A percentile compares a stretch with the other conserved stretches of the same genome.
phyloP scores from a whole-genome alignment of 2,329 filamentous ascomycete genomes.

The Clarireedia hainanense region DNA sequence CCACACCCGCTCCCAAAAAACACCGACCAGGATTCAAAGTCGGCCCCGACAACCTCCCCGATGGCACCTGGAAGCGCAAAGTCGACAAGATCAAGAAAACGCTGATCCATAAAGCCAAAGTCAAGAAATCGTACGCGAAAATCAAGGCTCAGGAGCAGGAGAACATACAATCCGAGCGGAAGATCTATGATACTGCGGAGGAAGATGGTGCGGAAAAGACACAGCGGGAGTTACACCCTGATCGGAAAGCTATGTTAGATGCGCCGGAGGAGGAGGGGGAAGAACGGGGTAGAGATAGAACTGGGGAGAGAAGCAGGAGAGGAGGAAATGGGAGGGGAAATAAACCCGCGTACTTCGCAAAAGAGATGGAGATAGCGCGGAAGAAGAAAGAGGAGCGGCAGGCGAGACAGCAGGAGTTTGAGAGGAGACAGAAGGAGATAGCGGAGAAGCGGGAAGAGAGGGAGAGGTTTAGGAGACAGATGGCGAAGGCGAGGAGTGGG shows the following conservation, averaged over 20 bases:
- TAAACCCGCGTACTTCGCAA: slow-evolving; percentile 31
- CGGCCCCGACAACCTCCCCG: slow-evolving; percentile 82
- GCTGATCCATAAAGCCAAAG: slow-evolving; percentile 84
- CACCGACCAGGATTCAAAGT: slow-evolving; percentile 69
- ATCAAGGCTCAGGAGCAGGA: slow-evolving; percentile 51
- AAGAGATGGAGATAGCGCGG: slow-evolving; percentile 33
- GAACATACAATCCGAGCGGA: background rate
- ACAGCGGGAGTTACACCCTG: slow-evolving; percentile 48
- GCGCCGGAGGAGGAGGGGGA: slow-evolving; percentile 23
- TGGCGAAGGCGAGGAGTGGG: slow-evolving; percentile 40
- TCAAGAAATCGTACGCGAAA: slow-evolving; percentile 89
- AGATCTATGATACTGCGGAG: background rate
- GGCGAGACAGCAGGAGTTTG: slow-evolving; percentile 37
- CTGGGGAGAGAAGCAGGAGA: background rate
- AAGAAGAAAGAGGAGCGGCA: slow-evolving; percentile 49
- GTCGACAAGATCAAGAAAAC: slow-evolving; percentile 84
- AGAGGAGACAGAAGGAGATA: slow-evolving; percentile 45
- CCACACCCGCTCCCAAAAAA: slow-evolving; percentile 40
- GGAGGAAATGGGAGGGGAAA: slow-evolving; percentile 14
- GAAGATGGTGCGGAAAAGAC: background rate
- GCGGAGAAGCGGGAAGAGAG: slow-evolving; percentile 54
- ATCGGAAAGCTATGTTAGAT: slow-evolving; percentile 51
- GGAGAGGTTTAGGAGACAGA: slow-evolving; percentile 38
- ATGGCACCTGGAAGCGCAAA: slow-evolving; percentile 82
- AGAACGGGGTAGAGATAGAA: background rate